Conservation (phyloP, 2,329 filamentous ascomycete genomes). For the Sarocladium oryzae region DNA sequence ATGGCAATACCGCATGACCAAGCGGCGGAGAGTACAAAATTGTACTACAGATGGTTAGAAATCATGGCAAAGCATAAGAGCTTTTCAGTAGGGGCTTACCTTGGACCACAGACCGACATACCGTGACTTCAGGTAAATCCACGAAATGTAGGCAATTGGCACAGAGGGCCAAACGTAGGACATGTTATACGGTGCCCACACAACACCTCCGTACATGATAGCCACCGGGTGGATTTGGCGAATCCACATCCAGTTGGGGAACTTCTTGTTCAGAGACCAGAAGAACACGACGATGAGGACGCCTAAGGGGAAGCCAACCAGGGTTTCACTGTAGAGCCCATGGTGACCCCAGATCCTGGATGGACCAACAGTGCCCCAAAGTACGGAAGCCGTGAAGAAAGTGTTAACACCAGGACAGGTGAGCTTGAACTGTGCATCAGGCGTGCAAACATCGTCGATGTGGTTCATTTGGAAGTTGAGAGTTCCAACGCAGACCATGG, state of each 20-base stretch:
- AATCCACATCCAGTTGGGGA: conserved; percentile 31
- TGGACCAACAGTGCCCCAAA: conserved; percentile 49
- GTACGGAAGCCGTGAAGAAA: conserved; percentile 49
- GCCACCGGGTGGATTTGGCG: conserved; percentile 43
- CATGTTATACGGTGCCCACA: conserved; percentile 44
- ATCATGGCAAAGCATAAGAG: not conserved
- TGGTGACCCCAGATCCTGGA: conserved; percentile 41
- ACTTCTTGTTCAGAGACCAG: conserved; percentile 32
- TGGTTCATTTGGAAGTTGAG: conserved; percentile 42
- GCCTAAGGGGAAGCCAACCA: conserved; percentile 46
- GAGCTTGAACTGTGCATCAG: conserved; percentile 39
- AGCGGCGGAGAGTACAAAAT: conserved; percentile 46
- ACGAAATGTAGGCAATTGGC: conserved; percentile 45
- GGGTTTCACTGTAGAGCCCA: conserved; percentile 40
- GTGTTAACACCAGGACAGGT: conserved; percentile 47
- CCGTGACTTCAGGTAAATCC: conserved; percentile 43
- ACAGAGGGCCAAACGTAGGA: conserved; percentile 45
- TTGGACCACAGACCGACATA: conserved; percentile 47
- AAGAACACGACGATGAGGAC: conserved; percentile 37
- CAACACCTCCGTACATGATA: conserved; percentile 39
- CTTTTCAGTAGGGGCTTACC: conserved; percentile 22
- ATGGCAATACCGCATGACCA: conserved; percentile 45
- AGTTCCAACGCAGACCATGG: conserved; percentile 43
- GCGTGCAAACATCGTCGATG: conserved; percentile 43
- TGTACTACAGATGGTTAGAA: conserved; percentile 32